Conservation (phyloP, 164 flowering plant species). For the Malania oleifera region DNA sequence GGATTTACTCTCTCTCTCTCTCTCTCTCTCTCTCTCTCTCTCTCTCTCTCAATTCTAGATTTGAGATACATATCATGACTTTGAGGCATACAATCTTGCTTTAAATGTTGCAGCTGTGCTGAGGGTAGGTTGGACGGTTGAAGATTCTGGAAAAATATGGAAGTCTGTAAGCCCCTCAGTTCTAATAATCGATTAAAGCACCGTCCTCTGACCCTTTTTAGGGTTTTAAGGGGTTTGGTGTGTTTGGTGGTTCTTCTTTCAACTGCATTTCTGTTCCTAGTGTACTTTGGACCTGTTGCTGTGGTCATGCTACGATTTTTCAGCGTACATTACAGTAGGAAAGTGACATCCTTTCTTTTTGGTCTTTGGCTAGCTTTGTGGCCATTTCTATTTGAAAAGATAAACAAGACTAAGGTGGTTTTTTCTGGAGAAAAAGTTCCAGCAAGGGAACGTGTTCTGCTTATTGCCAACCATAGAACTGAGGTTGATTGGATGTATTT, state of each 20-base stretch:
- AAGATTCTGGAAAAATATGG: constrained; percentile 33
- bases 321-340: constrained; percentile 74
- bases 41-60: not conserved
- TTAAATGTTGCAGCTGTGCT: constrained; percentile 9
- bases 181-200: constrained; percentile 31
- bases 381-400: constrained; percentile 93
- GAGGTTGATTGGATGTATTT: constrained; percentile 99
- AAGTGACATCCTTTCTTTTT: constrained; percentile 51
- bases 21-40: not conserved
- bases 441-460: constrained; percentile 60
- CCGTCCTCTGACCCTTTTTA: constrained; percentile 48
- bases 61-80: constrained; percentile 2
- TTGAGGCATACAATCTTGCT: constrained; percentile 5
- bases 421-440: constrained; percentile 81
- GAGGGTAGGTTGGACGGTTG: constrained; percentile 6
- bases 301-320: constrained; percentile 48
- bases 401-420: constrained; percentile 76
- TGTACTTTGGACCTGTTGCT: constrained; percentile 45
- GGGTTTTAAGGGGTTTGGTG: constrained; percentile 61
- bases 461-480: constrained; percentile 88
- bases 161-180: constrained; percentile 21
- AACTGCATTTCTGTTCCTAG: constrained; percentile 71
- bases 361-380: constrained; percentile 83
- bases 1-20: too few relatives aligned
- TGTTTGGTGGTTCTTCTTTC: constrained; percentile 63